A percentile compares a stretch with the other conserved stretches of the same genome.
Conservation (phyloP, 2,329 filamentous ascomycete genomes). For the Ophiostoma tasmaniense region DNA sequence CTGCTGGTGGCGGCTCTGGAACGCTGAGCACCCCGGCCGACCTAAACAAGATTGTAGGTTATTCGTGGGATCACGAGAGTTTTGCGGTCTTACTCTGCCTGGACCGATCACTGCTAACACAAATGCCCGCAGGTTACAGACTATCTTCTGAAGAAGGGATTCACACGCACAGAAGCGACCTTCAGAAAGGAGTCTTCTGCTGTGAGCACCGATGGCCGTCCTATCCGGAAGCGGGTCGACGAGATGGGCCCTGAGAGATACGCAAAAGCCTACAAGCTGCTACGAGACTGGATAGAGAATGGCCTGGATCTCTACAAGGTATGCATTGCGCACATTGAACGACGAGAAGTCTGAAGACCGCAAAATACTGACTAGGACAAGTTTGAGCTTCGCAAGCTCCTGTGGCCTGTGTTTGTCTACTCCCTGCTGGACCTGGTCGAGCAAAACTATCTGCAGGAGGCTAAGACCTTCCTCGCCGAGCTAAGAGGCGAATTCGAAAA, state of each 20-base stretch:
- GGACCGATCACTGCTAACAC: background rate
- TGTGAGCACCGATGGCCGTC: constrained; percentile 70
- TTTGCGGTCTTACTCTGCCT: background rate
- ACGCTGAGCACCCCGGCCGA: constrained; percentile 55
- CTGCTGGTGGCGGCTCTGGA: constrained; percentile 15
- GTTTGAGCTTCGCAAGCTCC: constrained; percentile 77
- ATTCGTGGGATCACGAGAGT: background rate
- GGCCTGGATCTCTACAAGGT: constrained; percentile 92
- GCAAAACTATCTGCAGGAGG: constrained; percentile 63
- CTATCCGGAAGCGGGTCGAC: constrained; percentile 56
- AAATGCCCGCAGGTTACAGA: constrained; percentile 61
- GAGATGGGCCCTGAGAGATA: constrained; percentile 71
- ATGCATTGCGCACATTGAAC: constrained; percentile 21
- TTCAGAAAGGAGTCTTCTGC: constrained; percentile 84
- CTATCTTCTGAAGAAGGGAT: constrained; percentile 91
- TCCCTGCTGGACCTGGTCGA: constrained; percentile 74
- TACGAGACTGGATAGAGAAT: constrained; percentile 80
- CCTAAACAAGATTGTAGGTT: constrained; percentile 86
- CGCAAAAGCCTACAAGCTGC: constrained; percentile 60
- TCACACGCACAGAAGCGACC: constrained; percentile 83
- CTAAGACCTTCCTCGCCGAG: constrained; percentile 62
- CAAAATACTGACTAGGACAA: constrained; percentile 28
- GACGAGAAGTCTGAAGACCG: background rate
- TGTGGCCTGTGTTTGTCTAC: constrained; percentile 94
- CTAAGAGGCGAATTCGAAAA: constrained; percentile 63